A percentile compares a stretch with the other conserved stretches of the same genome.
Evolutionary conservation across 768 basidiomycete genomes (phyloP).

Genomic region (Mycena rebaudengoi): DNA sequence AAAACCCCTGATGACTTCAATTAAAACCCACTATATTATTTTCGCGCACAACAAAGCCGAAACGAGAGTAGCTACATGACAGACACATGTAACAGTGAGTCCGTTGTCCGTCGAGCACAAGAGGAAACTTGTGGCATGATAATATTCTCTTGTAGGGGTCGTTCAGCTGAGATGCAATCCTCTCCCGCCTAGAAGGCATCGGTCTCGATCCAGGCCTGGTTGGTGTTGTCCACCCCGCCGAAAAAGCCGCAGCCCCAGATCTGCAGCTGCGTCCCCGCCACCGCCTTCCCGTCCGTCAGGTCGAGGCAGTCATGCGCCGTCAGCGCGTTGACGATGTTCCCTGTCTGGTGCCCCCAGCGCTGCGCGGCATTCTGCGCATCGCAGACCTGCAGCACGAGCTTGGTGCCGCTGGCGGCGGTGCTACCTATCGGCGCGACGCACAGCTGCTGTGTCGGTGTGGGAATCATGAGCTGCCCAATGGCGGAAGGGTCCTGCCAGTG

Average conservation of each 20-base stretch:
- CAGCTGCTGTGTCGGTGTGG: neutral
- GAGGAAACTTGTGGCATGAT: too few species aligned
- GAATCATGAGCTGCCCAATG: neutral
- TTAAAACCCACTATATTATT: too few species aligned
- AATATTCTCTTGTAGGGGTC: too few species aligned
- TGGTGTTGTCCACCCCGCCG: slow-evolving; percentile 10
- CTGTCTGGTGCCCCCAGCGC: neutral
- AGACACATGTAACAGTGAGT: too few species aligned
- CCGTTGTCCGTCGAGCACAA: too few species aligned
- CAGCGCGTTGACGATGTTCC: neutral
- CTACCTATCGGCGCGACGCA: neutral
- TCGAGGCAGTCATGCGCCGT: slow-evolving; percentile 27
- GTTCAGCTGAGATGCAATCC: too few species aligned
- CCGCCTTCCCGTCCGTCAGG: slow-evolving; percentile 27
- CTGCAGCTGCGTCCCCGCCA: slow-evolving; percentile 33
- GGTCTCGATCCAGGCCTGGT: slow-evolving; percentile 19
- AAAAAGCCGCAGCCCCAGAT: slow-evolving; percentile 26
- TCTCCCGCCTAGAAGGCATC: neutral
- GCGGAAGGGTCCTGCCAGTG: neutral
- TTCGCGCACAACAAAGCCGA: too few species aligned
- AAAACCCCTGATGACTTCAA: too few species aligned
- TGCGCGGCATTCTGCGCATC: neutral
- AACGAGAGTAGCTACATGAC: too few species aligned
- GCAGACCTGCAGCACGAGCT: neutral
- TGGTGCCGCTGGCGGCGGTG: neutral